Percentiles rank a stretch among this genome's conserved stretches.
Conservation (phyloP, 768 basidiomycete species). For the Suillus discolor region DNA sequence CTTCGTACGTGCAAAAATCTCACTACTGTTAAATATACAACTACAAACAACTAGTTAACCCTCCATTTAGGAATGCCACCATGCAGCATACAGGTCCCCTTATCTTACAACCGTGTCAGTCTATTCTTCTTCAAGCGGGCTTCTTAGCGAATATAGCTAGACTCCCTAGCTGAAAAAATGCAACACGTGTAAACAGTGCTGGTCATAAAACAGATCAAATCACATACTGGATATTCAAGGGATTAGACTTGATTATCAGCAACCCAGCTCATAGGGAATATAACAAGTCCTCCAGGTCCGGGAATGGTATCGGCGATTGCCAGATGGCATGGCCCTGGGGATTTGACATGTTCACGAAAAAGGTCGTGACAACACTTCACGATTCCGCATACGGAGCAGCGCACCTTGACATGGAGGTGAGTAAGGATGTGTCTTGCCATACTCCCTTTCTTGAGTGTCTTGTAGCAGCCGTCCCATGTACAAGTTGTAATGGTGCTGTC, state of each 20-base stretch:
- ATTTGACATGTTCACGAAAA: background rate
- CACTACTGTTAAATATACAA: background rate
- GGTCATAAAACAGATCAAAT: background rate
- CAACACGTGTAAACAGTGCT: background rate
- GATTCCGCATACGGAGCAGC: slow-evolving; percentile 2
- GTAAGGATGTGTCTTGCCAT: slow-evolving; percentile 11
- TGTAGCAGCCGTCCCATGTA: slow-evolving; percentile 1
- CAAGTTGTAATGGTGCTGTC: background rate
- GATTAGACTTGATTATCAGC: background rate
- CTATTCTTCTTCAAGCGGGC: background rate
- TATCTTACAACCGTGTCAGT: background rate
- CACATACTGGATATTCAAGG: background rate
- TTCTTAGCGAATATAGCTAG: background rate
- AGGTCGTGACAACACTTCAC: background rate
- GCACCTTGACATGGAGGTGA: slow-evolving; percentile 4
- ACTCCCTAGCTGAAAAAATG: background rate
- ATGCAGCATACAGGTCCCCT: background rate
- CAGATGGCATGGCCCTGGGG: background rate
- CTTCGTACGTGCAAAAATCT: background rate
- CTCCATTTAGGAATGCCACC: background rate
- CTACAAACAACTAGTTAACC: background rate
- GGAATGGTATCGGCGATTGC: background rate
- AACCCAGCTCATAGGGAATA: background rate
- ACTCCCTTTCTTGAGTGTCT: background rate
- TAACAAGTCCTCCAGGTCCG: background rate